Conservation (phyloP, 768 basidiomycete species). For the Tylopilus felleus region DNA sequence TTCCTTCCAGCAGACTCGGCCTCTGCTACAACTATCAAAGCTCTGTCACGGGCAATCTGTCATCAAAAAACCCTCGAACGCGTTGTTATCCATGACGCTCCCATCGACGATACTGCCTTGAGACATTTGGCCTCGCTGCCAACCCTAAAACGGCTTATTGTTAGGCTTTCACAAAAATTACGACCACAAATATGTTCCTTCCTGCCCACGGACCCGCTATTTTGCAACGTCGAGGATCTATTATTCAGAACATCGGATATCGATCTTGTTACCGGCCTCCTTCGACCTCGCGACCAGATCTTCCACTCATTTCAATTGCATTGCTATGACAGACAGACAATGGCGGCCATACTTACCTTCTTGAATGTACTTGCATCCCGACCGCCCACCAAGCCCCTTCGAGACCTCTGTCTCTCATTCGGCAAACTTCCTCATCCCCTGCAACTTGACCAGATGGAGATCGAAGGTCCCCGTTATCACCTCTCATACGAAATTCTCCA, state of each 20-base stretch:
- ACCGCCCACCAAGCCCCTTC: background rate
- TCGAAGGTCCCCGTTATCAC: background rate
- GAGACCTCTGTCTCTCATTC: background rate
- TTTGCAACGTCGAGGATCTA: background rate
- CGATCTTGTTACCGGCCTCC: slow-evolving; percentile 4
- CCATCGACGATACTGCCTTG: slow-evolving; percentile 5
- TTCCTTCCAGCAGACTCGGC: background rate
- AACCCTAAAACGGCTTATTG: slow-evolving; percentile 1
- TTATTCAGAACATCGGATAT: slow-evolving; percentile 2
- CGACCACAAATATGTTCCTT: background rate
- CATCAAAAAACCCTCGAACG: background rate
- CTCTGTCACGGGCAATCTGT: slow-evolving; percentile 8
- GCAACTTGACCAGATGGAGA: background rate
- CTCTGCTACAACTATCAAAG: background rate
- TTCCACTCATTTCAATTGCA: slow-evolving; percentile 6
- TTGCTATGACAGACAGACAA: background rate
- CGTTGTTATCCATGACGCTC: background rate
- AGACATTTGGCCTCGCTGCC: slow-evolving; percentile 4
- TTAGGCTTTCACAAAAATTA: background rate
- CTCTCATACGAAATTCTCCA: slow-evolving; percentile 7
- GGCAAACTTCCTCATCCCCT: background rate
- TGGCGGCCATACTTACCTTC: background rate
- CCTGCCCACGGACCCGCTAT: background rate
- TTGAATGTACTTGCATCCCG: slow-evolving; percentile 4
- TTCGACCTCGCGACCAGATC: slow-evolving; percentile 4